Conservation (phyloP, 345 rosid genomes). For the Salix udensis region DNA sequence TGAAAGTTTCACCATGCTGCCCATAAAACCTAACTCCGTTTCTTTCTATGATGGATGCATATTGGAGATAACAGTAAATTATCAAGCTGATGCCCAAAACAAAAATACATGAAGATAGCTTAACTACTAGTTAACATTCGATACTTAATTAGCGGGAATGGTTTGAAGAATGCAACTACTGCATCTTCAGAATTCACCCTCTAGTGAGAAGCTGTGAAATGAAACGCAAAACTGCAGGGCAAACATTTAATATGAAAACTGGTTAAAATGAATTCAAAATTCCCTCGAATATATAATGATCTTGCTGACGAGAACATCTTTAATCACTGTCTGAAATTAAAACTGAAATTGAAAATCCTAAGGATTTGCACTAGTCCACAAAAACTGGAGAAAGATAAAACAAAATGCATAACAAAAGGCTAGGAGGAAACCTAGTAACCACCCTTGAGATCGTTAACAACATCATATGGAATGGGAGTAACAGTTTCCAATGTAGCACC, state of each 20-base stretch:
- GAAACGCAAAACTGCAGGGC: neutral
- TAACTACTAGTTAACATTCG: too few species aligned
- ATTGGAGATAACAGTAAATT: too few species aligned
- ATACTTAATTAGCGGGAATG: too few species aligned
- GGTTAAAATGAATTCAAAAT: neutral
- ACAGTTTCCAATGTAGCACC: constrained; percentile 75
- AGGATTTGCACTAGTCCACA: neutral
- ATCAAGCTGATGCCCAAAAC: too few species aligned
- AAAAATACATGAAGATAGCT: too few species aligned
- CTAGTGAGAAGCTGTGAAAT: neutral
- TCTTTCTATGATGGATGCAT: too few species aligned
- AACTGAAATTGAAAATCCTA: neutral
- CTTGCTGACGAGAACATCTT: neutral
- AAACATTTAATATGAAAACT: neutral
- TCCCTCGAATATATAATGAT: neutral
- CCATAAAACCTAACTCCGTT: too few species aligned
- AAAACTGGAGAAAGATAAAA: neutral
- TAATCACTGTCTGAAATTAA: neutral
- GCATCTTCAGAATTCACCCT: neutral
- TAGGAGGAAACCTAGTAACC: constrained; percentile 39
- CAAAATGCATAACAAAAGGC: neutral
- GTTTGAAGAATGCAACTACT: neutral
- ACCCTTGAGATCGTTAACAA: constrained; percentile 73
- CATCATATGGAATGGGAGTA: constrained; percentile 77
- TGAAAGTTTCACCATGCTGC: too few species aligned